Evolutionary conservation across 176 grass and related monocot species (phyloP), one percentile per base, ranked within the genome.

Genomic region (Oryza nivara): DNA sequence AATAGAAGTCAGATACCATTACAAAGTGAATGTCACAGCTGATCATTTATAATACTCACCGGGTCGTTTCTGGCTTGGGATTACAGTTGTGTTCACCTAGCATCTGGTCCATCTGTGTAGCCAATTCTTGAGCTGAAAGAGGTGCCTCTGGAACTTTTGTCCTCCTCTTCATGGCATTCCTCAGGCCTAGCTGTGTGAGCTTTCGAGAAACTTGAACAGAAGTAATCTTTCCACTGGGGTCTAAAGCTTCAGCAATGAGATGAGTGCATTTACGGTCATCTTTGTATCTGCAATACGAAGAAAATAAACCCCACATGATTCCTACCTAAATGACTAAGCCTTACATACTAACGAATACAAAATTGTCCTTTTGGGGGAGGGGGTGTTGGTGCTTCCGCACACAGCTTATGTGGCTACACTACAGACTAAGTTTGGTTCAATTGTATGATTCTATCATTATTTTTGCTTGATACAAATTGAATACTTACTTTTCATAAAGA

Each of bases 161-260:
- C 48, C 80, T 93, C 74, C 43, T 93, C 73, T n/a, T 93, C 52
- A 2, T 89, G 72, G 10, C 54, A 83, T 52, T 95, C 73, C 89
- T 89, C 45, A 98, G 90, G 77, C 95, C 92, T 34, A 95, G 89
- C 68, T 95, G 95, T 71, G 80, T 95, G 89, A 98, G 87, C 73
- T 95, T 95, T 43, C 89, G 90, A 84, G 80, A 90, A 67, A 98
- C 70, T 88, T 98, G 95, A 86, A 80, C 82, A 49, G 95, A 76
- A 56, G 91, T 72, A 92, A 98, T 90, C 86, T 88, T 90, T 49
- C 92, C 89, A 35, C 83, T 88, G 76, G 95, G 82, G 81, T 95
- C 88, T 86, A 98, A 85, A 82, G 95, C 92, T 83, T 92, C 87
- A 77, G 95, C 92, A 85, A 95, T 98, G 19, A 93, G 74, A 81